Conservation (phyloP, 345 rosid genomes). For the Passiflora organensis region DNA sequence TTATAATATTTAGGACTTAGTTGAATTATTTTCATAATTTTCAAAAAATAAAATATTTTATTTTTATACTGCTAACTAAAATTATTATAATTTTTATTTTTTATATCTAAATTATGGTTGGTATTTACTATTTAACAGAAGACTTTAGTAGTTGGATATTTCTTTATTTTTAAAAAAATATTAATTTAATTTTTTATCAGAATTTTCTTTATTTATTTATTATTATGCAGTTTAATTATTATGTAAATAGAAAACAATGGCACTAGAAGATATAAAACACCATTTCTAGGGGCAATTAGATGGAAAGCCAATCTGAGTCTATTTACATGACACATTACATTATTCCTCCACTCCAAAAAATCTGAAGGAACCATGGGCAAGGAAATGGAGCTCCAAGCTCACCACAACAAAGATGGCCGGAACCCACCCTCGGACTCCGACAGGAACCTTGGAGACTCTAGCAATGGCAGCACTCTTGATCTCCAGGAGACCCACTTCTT, state of each 20-base stretch:
- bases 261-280: background rate
- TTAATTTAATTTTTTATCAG: too few relatives aligned
- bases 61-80: too few relatives aligned
- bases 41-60: too few relatives aligned
- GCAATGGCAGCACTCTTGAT: background rate
- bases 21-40: too few relatives aligned
- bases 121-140: background rate
- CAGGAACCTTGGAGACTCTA: constrained; percentile 9
- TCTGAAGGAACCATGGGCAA: too few relatives aligned
- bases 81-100: too few relatives aligned
- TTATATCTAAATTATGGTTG: background rate
- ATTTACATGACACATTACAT: background rate
- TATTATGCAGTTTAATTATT: too few relatives aligned
- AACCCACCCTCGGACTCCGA: constrained; percentile 3
- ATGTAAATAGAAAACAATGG: constrained; percentile 6
- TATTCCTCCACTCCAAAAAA: background rate
- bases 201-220: too few relatives aligned
- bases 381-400: constrained; percentile 31
- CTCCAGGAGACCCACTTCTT: constrained; percentile 8
- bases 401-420: constrained; percentile 11
- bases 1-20: too few relatives aligned
- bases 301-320: too few relatives aligned
- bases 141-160: background rate
- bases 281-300: background rate
- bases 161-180: too few relatives aligned